Base-by-base conservation (phyloP, 805 yeast genomes). In the Blastobotrys americana region DNA sequence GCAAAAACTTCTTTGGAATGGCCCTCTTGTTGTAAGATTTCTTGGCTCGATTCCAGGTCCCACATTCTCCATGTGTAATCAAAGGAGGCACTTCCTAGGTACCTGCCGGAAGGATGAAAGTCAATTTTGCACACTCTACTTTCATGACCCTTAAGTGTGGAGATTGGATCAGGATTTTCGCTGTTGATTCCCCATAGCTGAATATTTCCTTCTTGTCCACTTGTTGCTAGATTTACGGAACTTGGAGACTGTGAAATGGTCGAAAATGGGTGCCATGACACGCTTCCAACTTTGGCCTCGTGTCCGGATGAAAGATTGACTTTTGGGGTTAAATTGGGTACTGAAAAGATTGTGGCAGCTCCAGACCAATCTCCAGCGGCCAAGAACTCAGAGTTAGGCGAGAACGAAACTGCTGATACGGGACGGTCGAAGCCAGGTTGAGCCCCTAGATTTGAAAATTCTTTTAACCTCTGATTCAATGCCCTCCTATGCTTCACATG, bases 281-380 rank as follows among this genome's bases (percentile, higher is more conserved):
- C 34, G 0, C 84, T 86, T 39, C 86, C 76, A 2, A 82, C 70
- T 57, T 83, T 85, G 39, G 84, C 93, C 1, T 65, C 63, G 47
- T 81, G 82, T n/a, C 76, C 78, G 3, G 58, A 56, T 5, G 68
- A 60, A 1, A 53, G 52, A 1, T 43, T 25, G 10, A 48, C 52
- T 3, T 49, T 49, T n/a, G 38, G 55, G 5, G 42, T 62, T 35
- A 82, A 61, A 2, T 71, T 60, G 0, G 62, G 54, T 2, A 61
- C 52, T 37, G 72, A 60, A n/a, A 82, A 35, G 1, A 85, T 49
- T 48, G 71, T 73, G 3, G 86, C 53, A 21, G 70, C 69, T 3
- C 97, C 97, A 49, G 80, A 77, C 97, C 97, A 90, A 31, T 93
- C 83, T 0, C 88, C 93, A 10, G 78, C 68, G 0, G 86, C 82